Percentiles rank a stretch among this genome's conserved stretches.
Conservation (phyloP, 2,329 filamentous ascomycete species). For the Cryphonectria naterciae region DNA sequence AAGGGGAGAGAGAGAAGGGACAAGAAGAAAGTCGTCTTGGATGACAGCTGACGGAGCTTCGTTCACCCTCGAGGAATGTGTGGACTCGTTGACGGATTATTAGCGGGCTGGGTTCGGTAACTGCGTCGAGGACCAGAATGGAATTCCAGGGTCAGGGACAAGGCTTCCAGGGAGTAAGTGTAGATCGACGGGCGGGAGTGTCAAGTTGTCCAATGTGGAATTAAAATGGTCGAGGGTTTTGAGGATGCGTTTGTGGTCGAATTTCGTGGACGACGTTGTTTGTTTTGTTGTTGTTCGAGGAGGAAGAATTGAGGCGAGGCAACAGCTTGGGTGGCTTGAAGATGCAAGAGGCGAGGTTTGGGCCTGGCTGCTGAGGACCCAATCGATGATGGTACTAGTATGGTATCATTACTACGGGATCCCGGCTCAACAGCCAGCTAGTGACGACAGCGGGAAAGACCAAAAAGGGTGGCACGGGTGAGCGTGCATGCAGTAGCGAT, state of each 20-base stretch:
- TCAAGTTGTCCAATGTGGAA: neutral
- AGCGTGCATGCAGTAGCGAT: neutral
- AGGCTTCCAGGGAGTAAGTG: neutral
- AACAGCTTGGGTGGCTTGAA: neutral
- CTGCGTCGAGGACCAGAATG: neutral
- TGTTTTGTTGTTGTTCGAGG: neutral
- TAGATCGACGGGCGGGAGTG: neutral
- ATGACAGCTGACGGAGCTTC: neutral
- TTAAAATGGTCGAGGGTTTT: neutral
- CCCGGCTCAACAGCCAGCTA: neutral
- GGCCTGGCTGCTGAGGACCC: neutral
- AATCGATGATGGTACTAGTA: neutral
- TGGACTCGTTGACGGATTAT: slow-evolving; percentile 3
- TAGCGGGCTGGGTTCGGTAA: slow-evolving; percentile 5
- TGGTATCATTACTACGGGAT: neutral
- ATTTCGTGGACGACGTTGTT: neutral
- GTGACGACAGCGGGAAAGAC: slow-evolving; percentile 10
- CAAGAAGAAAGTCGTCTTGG: neutral
- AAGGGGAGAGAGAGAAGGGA: neutral
- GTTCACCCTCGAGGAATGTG: neutral
- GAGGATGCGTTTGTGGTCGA: neutral
- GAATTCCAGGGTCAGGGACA: neutral
- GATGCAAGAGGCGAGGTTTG: slow-evolving; percentile 6
- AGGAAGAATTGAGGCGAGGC: slow-evolving; percentile 3
- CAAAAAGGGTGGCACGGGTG: neutral